Evolutionary conservation across 2,329 filamentous ascomycete genomes (phyloP).

Genomic region (Penicillium psychrosexuale): DNA sequence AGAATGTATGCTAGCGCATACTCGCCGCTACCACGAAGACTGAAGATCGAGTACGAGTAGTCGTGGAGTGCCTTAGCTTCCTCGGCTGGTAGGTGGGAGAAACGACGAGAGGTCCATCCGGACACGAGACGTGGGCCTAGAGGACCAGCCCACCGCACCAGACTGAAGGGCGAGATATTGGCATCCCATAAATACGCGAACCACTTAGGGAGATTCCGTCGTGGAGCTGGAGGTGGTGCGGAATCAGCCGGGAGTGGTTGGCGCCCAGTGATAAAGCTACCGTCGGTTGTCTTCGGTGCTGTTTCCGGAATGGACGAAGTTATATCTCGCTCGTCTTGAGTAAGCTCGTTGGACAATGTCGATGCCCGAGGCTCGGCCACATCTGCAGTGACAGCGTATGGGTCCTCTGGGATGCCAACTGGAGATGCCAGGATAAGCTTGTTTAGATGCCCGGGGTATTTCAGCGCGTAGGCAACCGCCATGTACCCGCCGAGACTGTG

Average conservation of each 20-base stretch:
- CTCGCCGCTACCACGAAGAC: slow-evolving; percentile 86
- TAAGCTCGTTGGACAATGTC: slow-evolving; percentile 72
- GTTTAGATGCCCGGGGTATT: slow-evolving; percentile 91
- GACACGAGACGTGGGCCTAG: slow-evolving; percentile 88
- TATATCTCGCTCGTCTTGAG: slow-evolving; percentile 63
- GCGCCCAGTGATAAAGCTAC: slow-evolving; percentile 54
- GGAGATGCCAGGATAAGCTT: slow-evolving; percentile 95
- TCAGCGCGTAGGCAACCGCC: slow-evolving; percentile 89
- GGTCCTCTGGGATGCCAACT: slow-evolving; percentile 91
- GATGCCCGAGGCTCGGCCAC: slow-evolving; percentile 75
- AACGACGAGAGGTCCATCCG: slow-evolving; percentile 89
- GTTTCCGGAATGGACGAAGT: slow-evolving; percentile 25
- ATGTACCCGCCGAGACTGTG: slow-evolving; percentile 95
- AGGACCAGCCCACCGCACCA: slow-evolving; percentile 84
- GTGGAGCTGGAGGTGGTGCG: slow-evolving; percentile 51
- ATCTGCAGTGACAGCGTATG: slow-evolving; percentile 76
- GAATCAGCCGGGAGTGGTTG: slow-evolving; percentile 31
- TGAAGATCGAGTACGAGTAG: slow-evolving; percentile 92
- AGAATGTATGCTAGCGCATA: slow-evolving; percentile 91
- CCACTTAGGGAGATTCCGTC: slow-evolving; percentile 73
- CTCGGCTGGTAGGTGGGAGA: slow-evolving; percentile 76
- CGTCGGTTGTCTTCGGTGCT: slow-evolving; percentile 45
- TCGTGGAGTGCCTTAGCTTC: slow-evolving; percentile 85
- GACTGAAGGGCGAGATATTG: slow-evolving; percentile 90
- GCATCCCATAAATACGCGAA: slow-evolving; percentile 93